Base-by-base conservation (phyloP, 345 rosid species). In the Euphorbia lathyris region DNA sequence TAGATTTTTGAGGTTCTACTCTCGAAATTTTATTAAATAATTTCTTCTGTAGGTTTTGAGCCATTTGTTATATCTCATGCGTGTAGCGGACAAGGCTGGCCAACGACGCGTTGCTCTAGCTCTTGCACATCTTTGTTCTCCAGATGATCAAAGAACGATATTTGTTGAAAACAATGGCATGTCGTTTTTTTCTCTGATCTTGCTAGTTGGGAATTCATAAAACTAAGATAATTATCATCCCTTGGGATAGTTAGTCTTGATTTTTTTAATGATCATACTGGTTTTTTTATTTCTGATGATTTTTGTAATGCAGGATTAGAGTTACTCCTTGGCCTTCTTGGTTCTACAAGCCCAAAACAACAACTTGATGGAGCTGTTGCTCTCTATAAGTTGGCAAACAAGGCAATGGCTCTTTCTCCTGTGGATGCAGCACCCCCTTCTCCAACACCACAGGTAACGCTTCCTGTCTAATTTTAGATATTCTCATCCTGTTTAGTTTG, bases 281-380 rank as follows among this genome's bases (percentile, higher is more conserved):
- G 63, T 57, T 25, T 76, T n/a, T 52, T 30, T 3, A 43, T 23
- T 55, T 76, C 70, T 79, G 69, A 77, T 67, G n/a, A 58, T 23
- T 57, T 16, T 63, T 56, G 45, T 47, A 57, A 26, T 78, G 79
- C 73, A 96, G 99, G 99, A 68, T 78, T 96, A 73, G 98, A 92
- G 70, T 84, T 89, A 77, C 90, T 92, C 60, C 87, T 96, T 56
- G 88, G 90, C 27, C 97, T 96, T 81, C 91, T 96, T 78, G 86
- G 93, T 68, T 90, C 97, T 60, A 58, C 92, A 29, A 89, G 72
- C 80, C 63, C 80, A 40, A 89, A 85, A 76, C 97, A 89, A 80
- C 99, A 92, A 79, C 88, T 89, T 62, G 98, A 92, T 84, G 97
- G 98, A 76, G 97, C 99, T 74, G 88, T 86, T 45, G 98, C 99